phyloP scores from a whole-genome alignment of 2,329 filamentous ascomycete species.

The Juglanconis sp. region DNA sequence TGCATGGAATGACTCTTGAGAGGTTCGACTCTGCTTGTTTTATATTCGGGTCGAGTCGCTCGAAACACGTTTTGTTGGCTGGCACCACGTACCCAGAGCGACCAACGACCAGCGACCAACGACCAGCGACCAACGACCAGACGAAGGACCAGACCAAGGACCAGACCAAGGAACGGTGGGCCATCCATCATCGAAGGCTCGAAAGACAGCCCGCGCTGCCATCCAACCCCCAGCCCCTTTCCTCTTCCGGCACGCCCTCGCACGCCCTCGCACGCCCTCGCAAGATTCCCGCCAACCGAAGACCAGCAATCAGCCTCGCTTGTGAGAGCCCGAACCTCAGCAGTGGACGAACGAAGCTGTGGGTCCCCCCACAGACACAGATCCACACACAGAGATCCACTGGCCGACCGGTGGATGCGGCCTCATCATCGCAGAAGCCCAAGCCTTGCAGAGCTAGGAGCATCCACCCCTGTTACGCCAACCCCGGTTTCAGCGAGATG shows the following conservation, averaged over 20 bases:
- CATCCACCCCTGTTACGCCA: not conserved
- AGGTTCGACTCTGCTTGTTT: not conserved
- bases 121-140: not conserved
- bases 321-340: not conserved
- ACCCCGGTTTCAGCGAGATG: conserved; percentile 1
- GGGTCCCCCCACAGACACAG: not conserved
- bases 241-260: not conserved
- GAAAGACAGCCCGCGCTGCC: conserved; percentile 1
- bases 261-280: too few species aligned
- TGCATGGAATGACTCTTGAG: not conserved
- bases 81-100: not conserved
- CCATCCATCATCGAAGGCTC: not conserved
- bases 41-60: not conserved
- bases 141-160: not conserved
- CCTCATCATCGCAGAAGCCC: not conserved
- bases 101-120: not conserved
- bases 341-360: not conserved
- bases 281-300: not conserved
- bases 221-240: not conserved
- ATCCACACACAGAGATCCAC: not conserved
- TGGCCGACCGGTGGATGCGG: not conserved
- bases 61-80: not conserved
- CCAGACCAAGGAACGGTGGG: not conserved
- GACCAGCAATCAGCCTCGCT: not conserved
- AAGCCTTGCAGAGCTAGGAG: not conserved